These are phyloP conservation scores for Nectriaceae sp. DNA, from an alignment of 2,329 filamentous ascomycete genomes.

Conservation along the genomic window DNA sequence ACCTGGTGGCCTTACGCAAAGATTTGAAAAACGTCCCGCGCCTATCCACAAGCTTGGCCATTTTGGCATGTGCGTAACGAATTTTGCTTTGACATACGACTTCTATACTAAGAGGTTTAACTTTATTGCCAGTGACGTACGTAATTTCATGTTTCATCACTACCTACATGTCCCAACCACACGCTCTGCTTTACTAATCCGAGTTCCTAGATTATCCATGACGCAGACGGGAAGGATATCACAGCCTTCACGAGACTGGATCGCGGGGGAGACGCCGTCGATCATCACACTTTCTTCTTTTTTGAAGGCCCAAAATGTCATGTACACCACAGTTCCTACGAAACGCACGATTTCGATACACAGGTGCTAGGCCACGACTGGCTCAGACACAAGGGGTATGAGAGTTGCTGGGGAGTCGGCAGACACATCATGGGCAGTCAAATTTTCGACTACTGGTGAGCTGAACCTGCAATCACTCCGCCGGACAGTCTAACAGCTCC, in stretches of 20 bases:
- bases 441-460: too few relatives aligned
- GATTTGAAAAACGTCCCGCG: background rate
- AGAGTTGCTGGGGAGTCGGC: background rate
- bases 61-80: background rate
- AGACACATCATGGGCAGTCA: background rate
- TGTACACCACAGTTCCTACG: background rate
- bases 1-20: background rate
- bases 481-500: background rate
- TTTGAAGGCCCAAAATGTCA: background rate
- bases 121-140: background rate
- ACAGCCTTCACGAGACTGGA: too few relatives aligned
- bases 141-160: background rate
- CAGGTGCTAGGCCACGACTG: conserved; percentile 1
- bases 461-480: too few relatives aligned
- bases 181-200: too few relatives aligned
- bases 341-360: background rate
- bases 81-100: too few relatives aligned
- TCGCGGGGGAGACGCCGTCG: too few relatives aligned
- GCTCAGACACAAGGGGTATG: background rate
- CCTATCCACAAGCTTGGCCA: conserved; percentile 1
- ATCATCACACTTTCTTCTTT: background rate
- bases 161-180: too few relatives aligned
- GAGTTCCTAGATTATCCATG: too few relatives aligned
- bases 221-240: too few relatives aligned
- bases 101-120: too few relatives aligned